These are phyloP conservation scores for Colletotrichum sp. DNA, from an alignment of 2,329 filamentous ascomycete genomes.

Conservation along the genomic window DNA sequence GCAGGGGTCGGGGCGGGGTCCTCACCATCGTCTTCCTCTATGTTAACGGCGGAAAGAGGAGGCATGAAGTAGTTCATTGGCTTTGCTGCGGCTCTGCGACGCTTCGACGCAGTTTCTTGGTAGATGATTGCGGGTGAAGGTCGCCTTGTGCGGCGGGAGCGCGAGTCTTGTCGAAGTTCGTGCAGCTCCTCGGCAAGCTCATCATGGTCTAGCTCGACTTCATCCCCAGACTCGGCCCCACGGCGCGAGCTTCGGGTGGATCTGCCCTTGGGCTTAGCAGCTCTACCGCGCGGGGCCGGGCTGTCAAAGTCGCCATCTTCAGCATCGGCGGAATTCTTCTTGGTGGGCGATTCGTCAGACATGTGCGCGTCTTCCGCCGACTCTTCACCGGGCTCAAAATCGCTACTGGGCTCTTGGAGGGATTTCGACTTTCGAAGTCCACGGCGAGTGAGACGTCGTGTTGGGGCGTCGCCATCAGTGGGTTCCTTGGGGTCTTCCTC, in stretches of 20 bases:
- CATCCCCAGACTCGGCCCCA: constrained; percentile 58
- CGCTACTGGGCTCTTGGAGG: constrained; percentile 61
- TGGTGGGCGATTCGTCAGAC: constrained; percentile 39
- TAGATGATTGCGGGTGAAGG: constrained; percentile 64
- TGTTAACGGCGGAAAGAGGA: constrained; percentile 63
- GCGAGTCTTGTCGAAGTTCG: constrained; percentile 62
- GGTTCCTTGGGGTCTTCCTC: constrained; percentile 27
- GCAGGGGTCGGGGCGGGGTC: constrained; percentile 72
- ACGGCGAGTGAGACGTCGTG: constrained; percentile 54
- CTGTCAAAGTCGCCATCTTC: constrained; percentile 52
- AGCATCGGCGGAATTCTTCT: constrained; percentile 38
- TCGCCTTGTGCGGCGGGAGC: constrained; percentile 54
- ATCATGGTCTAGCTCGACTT: constrained; percentile 63
- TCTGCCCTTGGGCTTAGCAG: constrained; percentile 41
- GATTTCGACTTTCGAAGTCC: constrained; percentile 50
- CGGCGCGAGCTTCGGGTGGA: constrained; percentile 54
- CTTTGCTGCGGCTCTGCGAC: constrained; percentile 62
- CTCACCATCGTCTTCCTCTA: constrained; percentile 77
- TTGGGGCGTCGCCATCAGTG: constrained; percentile 33
- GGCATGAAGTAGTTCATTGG: constrained; percentile 87
- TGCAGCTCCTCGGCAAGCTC: constrained; percentile 71
- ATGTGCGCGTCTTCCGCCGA: constrained; percentile 55
- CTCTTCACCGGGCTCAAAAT: constrained; percentile 66
- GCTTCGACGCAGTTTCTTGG: constrained; percentile 56
- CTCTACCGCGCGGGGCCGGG: constrained; percentile 55